Evolutionary conservation across 179 eudicot genomes (phyloP).

Genomic region (Silene noctiflora): DNA sequence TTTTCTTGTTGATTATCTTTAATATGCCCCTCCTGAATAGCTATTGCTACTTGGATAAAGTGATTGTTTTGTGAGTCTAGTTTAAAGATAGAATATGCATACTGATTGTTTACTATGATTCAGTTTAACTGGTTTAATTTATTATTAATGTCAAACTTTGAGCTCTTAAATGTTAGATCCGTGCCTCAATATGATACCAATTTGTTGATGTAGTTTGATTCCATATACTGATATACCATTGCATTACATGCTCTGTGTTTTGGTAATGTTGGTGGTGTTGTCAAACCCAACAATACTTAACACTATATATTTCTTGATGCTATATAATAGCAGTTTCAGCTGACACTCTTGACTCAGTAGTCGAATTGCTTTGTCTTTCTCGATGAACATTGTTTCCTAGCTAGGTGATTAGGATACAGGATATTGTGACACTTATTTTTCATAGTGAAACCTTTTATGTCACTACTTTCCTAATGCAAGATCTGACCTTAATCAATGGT

Average conservation of each 20-base stretch:
- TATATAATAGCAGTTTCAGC: neutral
- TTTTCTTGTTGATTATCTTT: neutral
- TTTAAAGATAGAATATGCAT: neutral
- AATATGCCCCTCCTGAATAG: slow-evolving; percentile 1
- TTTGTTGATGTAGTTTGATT: too few species aligned
- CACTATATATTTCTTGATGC: neutral
- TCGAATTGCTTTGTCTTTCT: neutral
- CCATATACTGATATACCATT: too few species aligned
- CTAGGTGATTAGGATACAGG: slow-evolving; percentile 7
- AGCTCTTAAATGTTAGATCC: too few species aligned
- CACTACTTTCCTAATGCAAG: neutral
- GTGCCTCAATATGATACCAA: too few species aligned
- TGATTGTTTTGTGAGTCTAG: neutral
- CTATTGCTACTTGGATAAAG: neutral
- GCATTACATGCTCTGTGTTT: too few species aligned
- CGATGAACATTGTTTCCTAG: neutral
- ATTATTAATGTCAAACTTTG: too few species aligned
- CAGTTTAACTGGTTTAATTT: too few species aligned
- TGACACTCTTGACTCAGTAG: neutral
- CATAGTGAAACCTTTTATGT: neutral
- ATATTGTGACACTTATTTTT: slow-evolving; percentile 7
- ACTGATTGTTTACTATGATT: too few species aligned
- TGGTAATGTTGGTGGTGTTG: too few species aligned
- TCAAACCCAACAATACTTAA: too few species aligned
- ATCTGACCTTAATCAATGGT: neutral